phyloP scores from a whole-genome alignment of 2,329 filamentous ascomycete species.

The Xylaria sp. region DNA sequence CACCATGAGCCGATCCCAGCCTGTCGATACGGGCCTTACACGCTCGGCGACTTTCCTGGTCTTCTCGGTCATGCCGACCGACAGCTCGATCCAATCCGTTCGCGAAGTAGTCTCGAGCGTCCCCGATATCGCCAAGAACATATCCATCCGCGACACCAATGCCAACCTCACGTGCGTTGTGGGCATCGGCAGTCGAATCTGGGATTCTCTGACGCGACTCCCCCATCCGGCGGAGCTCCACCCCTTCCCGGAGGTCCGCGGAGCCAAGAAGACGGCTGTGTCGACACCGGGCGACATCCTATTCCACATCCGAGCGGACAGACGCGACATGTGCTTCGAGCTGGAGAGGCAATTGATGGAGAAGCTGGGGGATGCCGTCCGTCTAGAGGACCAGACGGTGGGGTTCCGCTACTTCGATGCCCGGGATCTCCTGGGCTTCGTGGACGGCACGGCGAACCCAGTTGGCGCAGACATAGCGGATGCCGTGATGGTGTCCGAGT shows the following conservation, averaged over 20 bases:
- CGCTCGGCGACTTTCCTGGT: constrained; percentile 35
- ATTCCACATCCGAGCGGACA: constrained; percentile 68
- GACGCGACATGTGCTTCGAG: constrained; percentile 68
- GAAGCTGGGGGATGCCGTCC: constrained; percentile 58
- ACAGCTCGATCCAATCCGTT: constrained; percentile 18
- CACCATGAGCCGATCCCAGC: constrained; percentile 30
- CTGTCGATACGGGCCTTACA: constrained; percentile 32
- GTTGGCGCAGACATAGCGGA: constrained; percentile 57
- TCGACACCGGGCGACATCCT: constrained; percentile 67
- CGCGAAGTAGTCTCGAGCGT: constrained; percentile 53
- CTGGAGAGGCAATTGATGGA: constrained; percentile 67
- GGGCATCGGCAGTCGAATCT: constrained; percentile 64
- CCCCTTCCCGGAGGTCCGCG: constrained; percentile 60
- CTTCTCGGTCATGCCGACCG: constrained; percentile 22
- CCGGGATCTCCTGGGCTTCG: constrained; percentile 68
- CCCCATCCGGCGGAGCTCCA: constrained; percentile 63
- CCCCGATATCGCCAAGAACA: constrained; percentile 61
- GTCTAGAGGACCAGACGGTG: constrained; percentile 62
- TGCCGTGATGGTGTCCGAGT: constrained; percentile 54
- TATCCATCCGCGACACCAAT: constrained; percentile 61
- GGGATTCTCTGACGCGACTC: constrained; percentile 59
- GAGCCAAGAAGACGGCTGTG: constrained; percentile 61
- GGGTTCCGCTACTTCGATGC: constrained; percentile 71
- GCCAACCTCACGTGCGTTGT: constrained; percentile 63
- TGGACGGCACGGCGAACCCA: constrained; percentile 70